These are phyloP conservation scores for Penicillium verrucosum DNA, from an alignment of 2,329 filamentous ascomycete genomes.

Conservation along the genomic window DNA sequence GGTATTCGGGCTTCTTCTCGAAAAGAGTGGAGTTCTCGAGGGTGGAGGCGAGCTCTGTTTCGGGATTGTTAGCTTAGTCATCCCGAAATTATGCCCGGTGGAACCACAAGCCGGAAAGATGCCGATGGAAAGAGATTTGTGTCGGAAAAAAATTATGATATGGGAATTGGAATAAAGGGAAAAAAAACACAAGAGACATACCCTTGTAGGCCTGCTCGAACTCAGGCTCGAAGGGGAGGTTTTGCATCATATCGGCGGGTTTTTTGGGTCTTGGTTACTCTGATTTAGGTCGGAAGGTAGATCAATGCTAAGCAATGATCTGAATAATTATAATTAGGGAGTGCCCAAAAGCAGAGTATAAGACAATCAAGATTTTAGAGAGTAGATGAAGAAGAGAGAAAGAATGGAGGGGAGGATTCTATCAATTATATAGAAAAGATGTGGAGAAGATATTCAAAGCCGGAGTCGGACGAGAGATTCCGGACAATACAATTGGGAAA, in stretches of 20 bases:
- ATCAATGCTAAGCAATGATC: slow-evolving; percentile 8
- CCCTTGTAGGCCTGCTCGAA: slow-evolving; percentile 98
- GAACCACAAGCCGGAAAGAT: slow-evolving; percentile 17
- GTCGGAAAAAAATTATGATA: not conserved
- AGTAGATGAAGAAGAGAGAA: slow-evolving; percentile 14
- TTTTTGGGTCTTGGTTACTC: slow-evolving; percentile 9
- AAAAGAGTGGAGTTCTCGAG: slow-evolving; percentile 93
- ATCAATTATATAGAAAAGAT: slow-evolving; percentile 24
- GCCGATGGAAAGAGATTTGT: slow-evolving; percentile 14
- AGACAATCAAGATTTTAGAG: not conserved
- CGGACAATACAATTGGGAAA: slow-evolving; percentile 7
- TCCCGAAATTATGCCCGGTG: slow-evolving; percentile 3
- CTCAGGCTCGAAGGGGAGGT: slow-evolving; percentile 85
- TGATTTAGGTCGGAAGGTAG: not conserved
- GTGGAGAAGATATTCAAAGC: slow-evolving; percentile 17
- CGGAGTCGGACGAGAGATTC: slow-evolving; percentile 34
- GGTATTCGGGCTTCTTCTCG: slow-evolving; percentile 90
- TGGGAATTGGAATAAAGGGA: not conserved
- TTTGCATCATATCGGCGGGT: slow-evolving; percentile 61
- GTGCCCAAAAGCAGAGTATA: slow-evolving; percentile 13
- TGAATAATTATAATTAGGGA: not conserved
- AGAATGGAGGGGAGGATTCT: slow-evolving; percentile 13
- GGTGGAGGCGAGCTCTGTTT: slow-evolving; percentile 82
- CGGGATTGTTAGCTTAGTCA: slow-evolving; percentile 14
- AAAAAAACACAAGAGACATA: slow-evolving; percentile 44